Evolutionary conservation across 805 yeast species (phyloP).

Genomic region (Metschnikowia noctiluminum): DNA sequence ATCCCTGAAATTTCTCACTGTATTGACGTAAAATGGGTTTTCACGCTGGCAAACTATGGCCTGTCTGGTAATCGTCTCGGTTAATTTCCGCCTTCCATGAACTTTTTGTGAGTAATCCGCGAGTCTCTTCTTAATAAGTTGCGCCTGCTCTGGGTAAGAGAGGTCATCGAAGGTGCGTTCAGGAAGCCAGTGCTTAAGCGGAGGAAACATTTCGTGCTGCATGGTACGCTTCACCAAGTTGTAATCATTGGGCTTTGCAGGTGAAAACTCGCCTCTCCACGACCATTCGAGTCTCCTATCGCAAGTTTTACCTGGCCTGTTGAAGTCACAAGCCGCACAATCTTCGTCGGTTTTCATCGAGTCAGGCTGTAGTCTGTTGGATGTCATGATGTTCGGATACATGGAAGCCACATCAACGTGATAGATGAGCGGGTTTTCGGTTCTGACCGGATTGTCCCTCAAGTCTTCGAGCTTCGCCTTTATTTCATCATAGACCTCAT

Average conservation of each 20-base stretch:
- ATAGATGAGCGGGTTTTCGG: constrained; percentile 82
- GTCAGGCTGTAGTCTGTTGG: constrained; percentile 96
- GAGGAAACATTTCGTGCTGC: constrained; percentile 74
- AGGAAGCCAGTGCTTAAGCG: constrained; percentile 53
- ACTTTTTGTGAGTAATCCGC: constrained; percentile 83
- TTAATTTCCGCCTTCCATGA: constrained; percentile 74
- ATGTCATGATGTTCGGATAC: constrained; percentile 99
- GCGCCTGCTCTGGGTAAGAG: constrained; percentile 72
- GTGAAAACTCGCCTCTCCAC: constrained; percentile 96
- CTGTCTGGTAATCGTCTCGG: constrained; percentile 83
- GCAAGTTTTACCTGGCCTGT: constrained; percentile 90
- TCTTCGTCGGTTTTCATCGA: constrained; percentile 93
- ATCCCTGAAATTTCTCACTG: constrained; percentile 92
- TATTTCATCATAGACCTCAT: constrained; percentile 66
- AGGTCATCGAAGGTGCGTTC: constrained; percentile 71
- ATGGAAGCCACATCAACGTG: constrained; percentile 99
- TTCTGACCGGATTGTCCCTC: constrained; percentile 57
- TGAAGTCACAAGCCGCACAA: constrained; percentile 97
- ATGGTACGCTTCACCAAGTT: constrained; percentile 83
- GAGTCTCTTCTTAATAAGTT: constrained; percentile 68
- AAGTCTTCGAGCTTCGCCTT: constrained; percentile 53
- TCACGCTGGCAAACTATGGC: constrained; percentile 96
- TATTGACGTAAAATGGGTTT: constrained; percentile 93
- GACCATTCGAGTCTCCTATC: constrained; percentile 93
- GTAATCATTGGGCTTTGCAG: constrained; percentile 89